These are phyloP conservation scores for Akebia trifoliata DNA, from an alignment of 164 flowering plant genomes.

Conservation along the genomic window DNA sequence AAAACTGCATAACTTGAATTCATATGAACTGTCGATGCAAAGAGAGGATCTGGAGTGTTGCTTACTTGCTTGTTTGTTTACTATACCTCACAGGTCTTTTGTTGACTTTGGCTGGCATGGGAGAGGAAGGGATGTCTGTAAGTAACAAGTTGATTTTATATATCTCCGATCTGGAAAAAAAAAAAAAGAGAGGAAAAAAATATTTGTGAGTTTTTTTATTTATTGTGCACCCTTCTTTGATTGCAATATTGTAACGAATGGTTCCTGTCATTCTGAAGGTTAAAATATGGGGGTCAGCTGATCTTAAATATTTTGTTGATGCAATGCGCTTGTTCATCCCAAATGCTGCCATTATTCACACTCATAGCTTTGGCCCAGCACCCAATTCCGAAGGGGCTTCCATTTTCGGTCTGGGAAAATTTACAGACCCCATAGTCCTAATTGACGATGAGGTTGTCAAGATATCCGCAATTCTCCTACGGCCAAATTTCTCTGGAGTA, in stretches of 20 bases:
- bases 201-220: background rate
- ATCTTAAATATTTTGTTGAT: constrained; percentile 72
- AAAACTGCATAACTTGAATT: background rate
- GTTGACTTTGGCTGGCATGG: constrained; percentile 92
- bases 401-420: constrained; percentile 18
- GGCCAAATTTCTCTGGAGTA: constrained; percentile 34
- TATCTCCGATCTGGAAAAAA: no score
- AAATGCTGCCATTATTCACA: constrained; percentile 88
- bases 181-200: background rate
- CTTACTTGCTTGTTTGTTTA: constrained; percentile 4
- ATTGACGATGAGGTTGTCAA: constrained; percentile 80
- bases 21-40: background rate
- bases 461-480: constrained; percentile 73
- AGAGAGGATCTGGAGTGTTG: background rate
- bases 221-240: background rate
- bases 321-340: constrained; percentile 91
- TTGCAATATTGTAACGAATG: background rate
- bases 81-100: constrained; percentile 55
- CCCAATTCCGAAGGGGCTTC: constrained; percentile 26
- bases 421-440: constrained; percentile 52
- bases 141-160: constrained; percentile 30
- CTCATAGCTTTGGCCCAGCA: constrained; percentile 66
- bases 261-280: constrained; percentile 46
- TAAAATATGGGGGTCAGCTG: constrained; percentile 93
- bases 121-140: constrained; percentile 92